Percentiles rank a stretch among this genome's conserved stretches.
Conservation (phyloP, 1,284 basidiomycete species). For the Xerocomus cyaneibrunnescens region DNA sequence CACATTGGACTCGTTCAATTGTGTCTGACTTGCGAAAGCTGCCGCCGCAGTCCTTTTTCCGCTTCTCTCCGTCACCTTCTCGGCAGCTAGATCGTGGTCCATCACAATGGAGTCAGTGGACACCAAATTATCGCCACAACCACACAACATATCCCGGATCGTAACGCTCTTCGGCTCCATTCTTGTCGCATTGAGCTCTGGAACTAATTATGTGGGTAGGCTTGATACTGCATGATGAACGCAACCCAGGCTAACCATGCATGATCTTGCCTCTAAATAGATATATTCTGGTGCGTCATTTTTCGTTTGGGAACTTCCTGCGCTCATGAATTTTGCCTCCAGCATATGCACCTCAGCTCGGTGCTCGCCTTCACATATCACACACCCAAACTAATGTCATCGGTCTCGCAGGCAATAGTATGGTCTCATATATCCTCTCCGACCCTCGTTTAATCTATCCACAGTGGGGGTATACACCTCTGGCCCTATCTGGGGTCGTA, state of each 20-base stretch:
- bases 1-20: no score
- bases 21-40: no score
- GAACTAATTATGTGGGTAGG: conserved; percentile 68
- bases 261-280: conserved; percentile 9
- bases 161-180: conserved; percentile 51
- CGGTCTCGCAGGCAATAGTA: conserved; percentile 66
- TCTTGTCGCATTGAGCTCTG: conserved; percentile 59
- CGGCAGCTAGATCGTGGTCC: neutral
- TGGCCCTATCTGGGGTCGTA: conserved; percentile 68
- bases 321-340: conserved; percentile 10
- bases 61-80: neutral
- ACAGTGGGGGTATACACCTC: conserved; percentile 59
- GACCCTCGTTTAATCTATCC: conserved; percentile 2
- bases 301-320: neutral
- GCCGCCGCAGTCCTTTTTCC: no score
- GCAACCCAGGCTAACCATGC: conserved; percentile 6
- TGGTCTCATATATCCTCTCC: conserved; percentile 12
- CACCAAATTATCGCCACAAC: neutral
- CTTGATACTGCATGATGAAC: conserved; percentile 12
- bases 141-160: conserved; percentile 25
- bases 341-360: conserved; percentile 83
- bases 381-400: conserved; percentile 78
- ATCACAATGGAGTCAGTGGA: conserved; percentile 11
- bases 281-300: conserved; percentile 31
- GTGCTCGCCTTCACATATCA: conserved; percentile 62